These are phyloP conservation scores for Boletus tomentosulus DNA, from an alignment of 768 basidiomycete species.

Conservation along the genomic window DNA sequence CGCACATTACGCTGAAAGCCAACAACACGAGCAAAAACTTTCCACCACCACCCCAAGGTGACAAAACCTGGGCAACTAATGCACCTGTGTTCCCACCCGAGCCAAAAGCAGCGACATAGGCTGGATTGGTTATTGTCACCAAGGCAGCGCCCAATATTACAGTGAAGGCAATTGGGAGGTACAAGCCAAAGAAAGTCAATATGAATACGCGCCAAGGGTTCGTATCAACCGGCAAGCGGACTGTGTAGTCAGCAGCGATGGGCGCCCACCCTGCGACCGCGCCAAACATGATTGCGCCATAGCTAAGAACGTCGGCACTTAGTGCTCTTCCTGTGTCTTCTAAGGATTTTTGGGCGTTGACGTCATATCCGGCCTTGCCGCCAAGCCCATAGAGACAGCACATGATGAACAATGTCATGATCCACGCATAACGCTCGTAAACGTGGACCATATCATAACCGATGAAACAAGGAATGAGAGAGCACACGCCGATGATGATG, in stretches of 20 bases:
- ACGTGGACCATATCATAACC: conserved; percentile 44
- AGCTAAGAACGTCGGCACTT: conserved; percentile 47
- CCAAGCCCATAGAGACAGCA: conserved; percentile 50
- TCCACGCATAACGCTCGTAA: conserved; percentile 58
- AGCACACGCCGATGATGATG: conserved; percentile 41
- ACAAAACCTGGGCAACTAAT: conserved; percentile 40
- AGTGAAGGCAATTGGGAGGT: conserved; percentile 43
- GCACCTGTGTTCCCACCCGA: conserved; percentile 41
- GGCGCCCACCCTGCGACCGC: conserved; percentile 47
- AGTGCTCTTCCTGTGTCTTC: conserved; percentile 44
- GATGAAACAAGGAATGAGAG: conserved; percentile 43
- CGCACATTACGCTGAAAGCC: conserved; percentile 40
- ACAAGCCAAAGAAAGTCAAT: conserved; percentile 48
- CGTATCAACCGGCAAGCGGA: conserved; percentile 43
- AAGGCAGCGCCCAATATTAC: conserved; percentile 35
- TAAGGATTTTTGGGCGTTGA: conserved; percentile 37
- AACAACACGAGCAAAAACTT: conserved; percentile 41
- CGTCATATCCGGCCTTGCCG: conserved; percentile 42
- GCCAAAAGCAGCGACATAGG: conserved; percentile 38
- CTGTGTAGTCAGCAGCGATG: conserved; percentile 54
- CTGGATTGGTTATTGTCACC: conserved; percentile 39
- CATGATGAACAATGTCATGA: conserved; percentile 43
- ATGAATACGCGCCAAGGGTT: conserved; percentile 41
- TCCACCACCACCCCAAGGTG: conserved; percentile 41
- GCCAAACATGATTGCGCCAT: conserved; percentile 50